Percentiles rank a stretch among this genome's conserved stretches.
phyloP scores from a whole-genome alignment of 768 basidiomycete species.

The Hypsizygus marmoreus region DNA sequence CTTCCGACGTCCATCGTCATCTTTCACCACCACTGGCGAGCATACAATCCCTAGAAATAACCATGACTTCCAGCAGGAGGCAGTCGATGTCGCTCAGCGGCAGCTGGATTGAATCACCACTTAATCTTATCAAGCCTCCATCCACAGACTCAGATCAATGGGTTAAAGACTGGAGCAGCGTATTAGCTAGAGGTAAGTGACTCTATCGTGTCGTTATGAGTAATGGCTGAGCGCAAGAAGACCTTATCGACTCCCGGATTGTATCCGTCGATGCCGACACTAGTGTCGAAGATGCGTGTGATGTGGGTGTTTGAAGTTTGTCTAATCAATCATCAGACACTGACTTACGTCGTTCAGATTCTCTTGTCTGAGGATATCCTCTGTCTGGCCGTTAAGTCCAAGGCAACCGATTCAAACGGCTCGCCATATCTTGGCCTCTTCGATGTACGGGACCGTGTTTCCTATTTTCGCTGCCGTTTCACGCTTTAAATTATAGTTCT shows the following conservation, averaged over 20 bases:
- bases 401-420: slow-evolving; percentile 23
- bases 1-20: slow-evolving; percentile 9
- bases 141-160: slow-evolving; percentile 44
- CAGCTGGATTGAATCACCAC: slow-evolving; percentile 32
- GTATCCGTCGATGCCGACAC: slow-evolving; percentile 69
- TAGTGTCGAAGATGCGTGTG: slow-evolving; percentile 82
- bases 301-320: slow-evolving; percentile 44
- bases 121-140: slow-evolving; percentile 24
- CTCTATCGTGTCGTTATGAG: neutral
- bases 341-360: slow-evolving; percentile 37
- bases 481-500: slow-evolving; percentile 66
- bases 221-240: slow-evolving; percentile 32
- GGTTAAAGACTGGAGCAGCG: slow-evolving; percentile 57
- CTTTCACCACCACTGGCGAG: slow-evolving; percentile 4
- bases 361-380: slow-evolving; percentile 62
- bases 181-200: slow-evolving; percentile 57
- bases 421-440: slow-evolving; percentile 59
- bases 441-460: slow-evolving; percentile 53
- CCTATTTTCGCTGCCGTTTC: too few species aligned
- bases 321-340: slow-evolving; percentile 2
- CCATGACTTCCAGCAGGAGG: slow-evolving; percentile 38
- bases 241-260: slow-evolving; percentile 70
- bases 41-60: slow-evolving; percentile 1
- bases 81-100: slow-evolving; percentile 40
- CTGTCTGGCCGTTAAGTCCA: slow-evolving; percentile 64